Base-by-base conservation (phyloP, 108 stramenopile species). In the Asterionellopsis glacialis region DNA sequence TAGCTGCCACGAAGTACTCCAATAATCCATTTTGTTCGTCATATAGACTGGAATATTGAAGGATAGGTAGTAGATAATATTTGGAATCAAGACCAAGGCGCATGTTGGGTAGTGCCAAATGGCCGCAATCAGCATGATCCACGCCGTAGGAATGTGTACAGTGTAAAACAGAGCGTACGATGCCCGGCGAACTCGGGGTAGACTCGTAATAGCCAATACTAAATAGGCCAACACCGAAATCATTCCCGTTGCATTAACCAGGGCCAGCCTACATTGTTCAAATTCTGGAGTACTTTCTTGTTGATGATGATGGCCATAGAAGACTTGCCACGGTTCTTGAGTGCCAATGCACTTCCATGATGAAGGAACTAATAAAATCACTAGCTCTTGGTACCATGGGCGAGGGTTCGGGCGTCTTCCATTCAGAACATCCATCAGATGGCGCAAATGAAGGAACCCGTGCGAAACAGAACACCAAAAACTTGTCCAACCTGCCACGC, bases 21-120 rank as follows among this genome's bases (percentile, higher is more conserved):
- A 33, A 33, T 33, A 33, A 2, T 33, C 7, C 33, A 33, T 33
- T 33, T 2, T 7, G 2, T 33, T 2, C 7, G 33, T 5, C 33
- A 33, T 7, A 7, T 33, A 33, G 33, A 33, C 7, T 2, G 33
- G 33, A 5, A 33, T 7, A 7, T 33, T 33, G 33, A 33, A 33
- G 33, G 33, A 33, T 33, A 33, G 33, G 33, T 33, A 33, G 7
- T 33, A 33, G 7, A 33, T 33, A 7, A 81, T 39, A 40, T 70
- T 65, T 13, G 80, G 80, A 25, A 59, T 58, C 42, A 77, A 18
- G 49, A 67, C 74, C 39, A 56, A 63, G 24, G 65, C 68, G 48
- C 74, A 62, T 22, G 59, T 59, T 16, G 57, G 59, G 41, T 68
- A 71, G 62, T 81, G 80, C 55, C 69, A 47, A 25, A 80, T 54